A percentile compares a stretch with the other conserved stretches of the same genome.
phyloP scores from a whole-genome alignment of 345 rosid species.

The Populus davidiana region DNA sequence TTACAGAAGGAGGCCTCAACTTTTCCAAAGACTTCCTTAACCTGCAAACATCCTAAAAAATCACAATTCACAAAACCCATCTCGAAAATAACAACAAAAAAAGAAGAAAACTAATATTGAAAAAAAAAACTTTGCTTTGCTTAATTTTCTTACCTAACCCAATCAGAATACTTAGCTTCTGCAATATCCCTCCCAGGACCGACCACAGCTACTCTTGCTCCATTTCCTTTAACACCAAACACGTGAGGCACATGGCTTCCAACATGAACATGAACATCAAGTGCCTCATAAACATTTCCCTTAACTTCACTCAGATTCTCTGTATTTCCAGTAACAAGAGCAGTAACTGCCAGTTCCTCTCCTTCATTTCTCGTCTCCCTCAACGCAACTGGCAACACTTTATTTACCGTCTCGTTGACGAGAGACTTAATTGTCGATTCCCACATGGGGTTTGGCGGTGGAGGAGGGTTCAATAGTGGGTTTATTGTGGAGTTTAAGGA shows the following conservation, averaged over 20 bases:
- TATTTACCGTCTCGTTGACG: slow-evolving; percentile 44
- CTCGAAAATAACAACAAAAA: not conserved
- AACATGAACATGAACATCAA: slow-evolving; percentile 64
- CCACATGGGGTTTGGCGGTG: slow-evolving; percentile 19
- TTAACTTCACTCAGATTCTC: slow-evolving; percentile 34
- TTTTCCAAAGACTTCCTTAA: slow-evolving; percentile 73
- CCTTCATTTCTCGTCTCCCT: slow-evolving; percentile 39
- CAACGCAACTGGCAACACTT: slow-evolving; percentile 41
- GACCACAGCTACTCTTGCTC: slow-evolving; percentile 74
- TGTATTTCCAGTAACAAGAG: slow-evolving; percentile 58
- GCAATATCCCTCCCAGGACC: slow-evolving; percentile 68
- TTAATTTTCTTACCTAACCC: slow-evolving; percentile 63
- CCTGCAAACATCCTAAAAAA: slow-evolving; percentile 34
- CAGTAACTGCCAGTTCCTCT: slow-evolving; percentile 71
- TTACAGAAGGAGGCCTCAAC: slow-evolving; percentile 63
- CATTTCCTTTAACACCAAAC: slow-evolving; percentile 49
- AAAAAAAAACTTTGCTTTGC: not conserved
- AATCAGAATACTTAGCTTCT: slow-evolving; percentile 73
- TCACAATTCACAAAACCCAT: not conserved
- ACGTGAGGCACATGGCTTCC: slow-evolving; percentile 49
- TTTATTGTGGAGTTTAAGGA: not conserved
- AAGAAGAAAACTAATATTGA: not conserved
- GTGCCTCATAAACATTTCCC: slow-evolving; percentile 23
- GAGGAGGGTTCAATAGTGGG: slow-evolving; percentile 3
- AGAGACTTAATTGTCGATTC: slow-evolving; percentile 39